Evolutionary conservation across 192 early-diverging fungal species (phyloP), one percentile per base, ranked within the genome.

Genomic region (Thamnidium elegans): DNA sequence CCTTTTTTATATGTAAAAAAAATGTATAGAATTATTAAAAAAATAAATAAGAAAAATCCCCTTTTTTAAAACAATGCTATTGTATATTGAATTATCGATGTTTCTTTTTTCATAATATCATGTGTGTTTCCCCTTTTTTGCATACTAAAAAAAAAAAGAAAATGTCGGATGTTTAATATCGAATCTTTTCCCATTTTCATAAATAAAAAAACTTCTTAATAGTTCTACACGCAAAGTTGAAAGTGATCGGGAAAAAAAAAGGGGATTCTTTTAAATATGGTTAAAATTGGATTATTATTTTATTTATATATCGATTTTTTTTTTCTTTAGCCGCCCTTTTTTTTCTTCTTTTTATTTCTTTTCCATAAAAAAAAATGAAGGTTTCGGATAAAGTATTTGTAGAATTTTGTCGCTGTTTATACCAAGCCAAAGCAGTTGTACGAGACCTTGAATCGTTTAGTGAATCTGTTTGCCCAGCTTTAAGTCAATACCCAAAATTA

Each of bases 401-500:
- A 0, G 69, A 70, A 15, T 70, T 70, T 34, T 58, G 46, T 31
- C 62, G 69, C 0, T 70, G 69, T 43, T 52, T 70, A 21, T 52
- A 70, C 30, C 69, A 70, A 59, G 62, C 69, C 5, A 70, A 70
- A 46, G n/a, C 62, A 9, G 63, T 70, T 13, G 69, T 70, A 1
- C 64, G 63, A 47, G 56, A 70, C 26, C 19, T 70, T 0, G 23
- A 46, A 34, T 31, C 48, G 0, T 70, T 70, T 36, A 70, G 69
- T 21, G 63, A 55, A 5, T 59, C 48, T 8, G 62, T 70, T n/a
- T 65, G 26, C 14, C 69, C 69, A 4, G 44, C 62, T 0, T 30
- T 64, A 19, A 32, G 17, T 26, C 20, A 34, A 52, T 23, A 52
- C 36, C 42, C 46, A 48, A n/a, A 52, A 13, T 50, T 10, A 23